Percentiles rank a stretch among this genome's conserved stretches.
These are phyloP conservation scores for Eudorina sp. DNA, from an alignment of 139 green algal species.

Conservation along the genomic window DNA sequence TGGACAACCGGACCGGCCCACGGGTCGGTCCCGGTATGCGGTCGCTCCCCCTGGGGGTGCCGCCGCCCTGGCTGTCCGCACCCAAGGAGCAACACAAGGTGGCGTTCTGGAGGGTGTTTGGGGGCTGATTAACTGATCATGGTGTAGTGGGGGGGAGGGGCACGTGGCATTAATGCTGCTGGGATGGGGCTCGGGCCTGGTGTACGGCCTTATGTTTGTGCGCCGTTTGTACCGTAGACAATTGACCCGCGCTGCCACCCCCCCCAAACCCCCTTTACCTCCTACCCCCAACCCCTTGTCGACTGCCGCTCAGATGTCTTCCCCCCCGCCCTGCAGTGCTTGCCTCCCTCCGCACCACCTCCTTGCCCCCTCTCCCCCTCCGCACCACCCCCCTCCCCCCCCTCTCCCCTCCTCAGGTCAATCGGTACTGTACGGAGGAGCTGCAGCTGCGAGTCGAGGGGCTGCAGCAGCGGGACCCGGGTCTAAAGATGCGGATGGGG, in stretches of 20 bases:
- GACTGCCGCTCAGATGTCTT: no score
- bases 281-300: no score
- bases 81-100: conserved; percentile 28
- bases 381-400: background rate
- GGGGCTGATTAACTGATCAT: no score
- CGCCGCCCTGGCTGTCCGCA: conserved; percentile 16
- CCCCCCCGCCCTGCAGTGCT: no score
- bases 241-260: no score
- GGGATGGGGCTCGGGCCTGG: background rate
- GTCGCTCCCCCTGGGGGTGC: background rate
- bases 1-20: background rate
- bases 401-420: background rate
- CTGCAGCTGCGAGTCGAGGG: background rate
- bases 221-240: no score
- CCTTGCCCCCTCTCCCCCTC: background rate
- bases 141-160: no score
- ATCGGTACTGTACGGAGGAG: background rate
- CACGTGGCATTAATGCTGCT: background rate
- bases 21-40: conserved; percentile 6
- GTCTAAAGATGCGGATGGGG: background rate
- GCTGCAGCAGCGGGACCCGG: background rate
- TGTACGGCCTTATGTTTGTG: no score
- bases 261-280: no score
- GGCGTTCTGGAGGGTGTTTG: no score
- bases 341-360: no score